phyloP scores from a whole-genome alignment of 2,329 filamentous ascomycete genomes.

The Apiospora aurea region DNA sequence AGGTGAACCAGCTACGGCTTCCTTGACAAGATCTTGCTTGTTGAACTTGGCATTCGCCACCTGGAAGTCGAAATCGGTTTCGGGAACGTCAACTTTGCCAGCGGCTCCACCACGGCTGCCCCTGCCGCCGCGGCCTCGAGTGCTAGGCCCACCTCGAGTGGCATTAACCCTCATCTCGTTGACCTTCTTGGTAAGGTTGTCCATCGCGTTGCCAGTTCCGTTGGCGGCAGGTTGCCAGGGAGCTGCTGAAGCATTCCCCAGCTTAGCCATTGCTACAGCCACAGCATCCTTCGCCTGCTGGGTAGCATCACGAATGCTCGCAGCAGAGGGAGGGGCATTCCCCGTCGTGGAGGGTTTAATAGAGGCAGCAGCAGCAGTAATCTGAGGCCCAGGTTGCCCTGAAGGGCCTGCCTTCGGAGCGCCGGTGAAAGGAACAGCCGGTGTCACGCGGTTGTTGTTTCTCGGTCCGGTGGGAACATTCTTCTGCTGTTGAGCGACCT shows the following conservation, averaged over 20 bases:
- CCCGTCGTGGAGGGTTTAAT: conserved; percentile 48
- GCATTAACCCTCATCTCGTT: conserved; percentile 78
- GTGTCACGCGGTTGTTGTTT: conserved; percentile 63
- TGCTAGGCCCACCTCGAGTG: conserved; percentile 51
- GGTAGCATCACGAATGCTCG: conserved; percentile 70
- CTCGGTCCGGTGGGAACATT: conserved; percentile 53
- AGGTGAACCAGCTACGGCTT: conserved; percentile 84
- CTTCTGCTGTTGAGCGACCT: conserved; percentile 46
- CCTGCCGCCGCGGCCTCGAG: conserved; percentile 53
- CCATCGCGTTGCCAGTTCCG: conserved; percentile 59
- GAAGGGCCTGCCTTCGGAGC: conserved; percentile 41
- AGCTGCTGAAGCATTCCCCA: conserved; percentile 51
- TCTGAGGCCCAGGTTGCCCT: conserved; percentile 37
- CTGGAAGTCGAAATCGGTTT: conserved; percentile 92
- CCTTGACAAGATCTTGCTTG: conserved; percentile 85
- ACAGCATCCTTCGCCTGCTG: conserved; percentile 78
- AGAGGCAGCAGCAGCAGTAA: conserved; percentile 37
- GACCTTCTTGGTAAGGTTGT: conserved; percentile 77
- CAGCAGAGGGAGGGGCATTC: conserved; percentile 45
- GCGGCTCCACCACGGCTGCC: conserved; percentile 52
- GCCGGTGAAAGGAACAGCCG: conserved; percentile 69
- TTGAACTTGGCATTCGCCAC: conserved; percentile 88
- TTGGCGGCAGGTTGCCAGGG: conserved; percentile 38
- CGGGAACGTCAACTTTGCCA: conserved; percentile 85
- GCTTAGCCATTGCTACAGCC: conserved; percentile 80